These are phyloP conservation scores for Calvatia gigantea DNA, from an alignment of 768 basidiomycete species.

Conservation along the genomic window DNA sequence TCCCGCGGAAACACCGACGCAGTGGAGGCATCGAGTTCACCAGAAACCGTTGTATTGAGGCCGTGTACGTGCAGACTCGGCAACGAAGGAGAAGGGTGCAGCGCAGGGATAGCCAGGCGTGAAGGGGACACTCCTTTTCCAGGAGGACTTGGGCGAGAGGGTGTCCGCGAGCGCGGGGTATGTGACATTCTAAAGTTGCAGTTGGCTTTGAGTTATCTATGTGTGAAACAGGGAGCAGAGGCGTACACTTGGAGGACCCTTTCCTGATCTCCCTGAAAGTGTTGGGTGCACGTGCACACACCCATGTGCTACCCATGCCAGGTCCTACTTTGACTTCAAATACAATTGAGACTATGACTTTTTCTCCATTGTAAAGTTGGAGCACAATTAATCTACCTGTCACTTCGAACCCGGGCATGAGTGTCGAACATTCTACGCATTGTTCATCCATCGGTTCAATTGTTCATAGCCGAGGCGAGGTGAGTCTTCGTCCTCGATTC, in stretches of 20 bases:
- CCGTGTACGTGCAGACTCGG: constrained; percentile 56
- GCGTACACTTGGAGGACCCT: background rate
- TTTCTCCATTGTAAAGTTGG: background rate
- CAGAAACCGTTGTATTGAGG: constrained; percentile 34
- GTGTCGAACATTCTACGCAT: background rate
- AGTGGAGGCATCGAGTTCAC: constrained; percentile 25
- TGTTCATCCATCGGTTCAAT: constrained; percentile 16
- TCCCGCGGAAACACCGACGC: constrained; percentile 20
- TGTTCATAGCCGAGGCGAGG: constrained; percentile 6
- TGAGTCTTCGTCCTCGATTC: background rate
- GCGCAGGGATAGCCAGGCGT: constrained; percentile 48
- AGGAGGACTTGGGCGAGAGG: constrained; percentile 42
- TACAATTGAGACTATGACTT: background rate
- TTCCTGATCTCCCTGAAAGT: no score
- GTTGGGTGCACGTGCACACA: no score
- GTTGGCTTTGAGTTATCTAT: background rate
- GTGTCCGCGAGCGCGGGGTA: constrained; percentile 30
- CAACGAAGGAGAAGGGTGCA: constrained; percentile 52
- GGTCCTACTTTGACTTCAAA: background rate
- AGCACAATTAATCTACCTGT: background rate
- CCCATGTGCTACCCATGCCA: background rate
- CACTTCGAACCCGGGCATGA: background rate
- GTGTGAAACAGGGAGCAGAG: background rate
- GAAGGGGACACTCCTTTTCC: constrained; percentile 37
- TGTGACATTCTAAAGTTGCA: constrained; percentile 21